phyloP scores from a whole-genome alignment of 129 eudicot genomes.

The Flaveria ramosissima region DNA sequence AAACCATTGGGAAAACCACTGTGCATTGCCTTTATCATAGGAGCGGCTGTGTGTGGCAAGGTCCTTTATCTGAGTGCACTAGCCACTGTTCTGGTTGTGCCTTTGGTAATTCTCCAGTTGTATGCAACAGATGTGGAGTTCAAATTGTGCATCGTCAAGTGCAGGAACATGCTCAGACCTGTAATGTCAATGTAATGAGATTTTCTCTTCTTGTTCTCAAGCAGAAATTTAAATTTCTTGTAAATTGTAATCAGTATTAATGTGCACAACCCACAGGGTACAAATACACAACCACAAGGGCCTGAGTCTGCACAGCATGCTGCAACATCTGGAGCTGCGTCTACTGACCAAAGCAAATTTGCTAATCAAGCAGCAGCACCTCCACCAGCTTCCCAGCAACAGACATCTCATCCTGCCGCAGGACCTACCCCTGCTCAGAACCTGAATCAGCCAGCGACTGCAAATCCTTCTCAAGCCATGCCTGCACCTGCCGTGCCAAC shows the following conservation, averaged over 20 bases:
- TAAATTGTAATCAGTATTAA: background rate
- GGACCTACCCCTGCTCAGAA: slow-evolving; percentile 42
- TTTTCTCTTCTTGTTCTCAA: background rate
- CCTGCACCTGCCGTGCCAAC: slow-evolving; percentile 54
- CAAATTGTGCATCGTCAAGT: slow-evolving; percentile 96
- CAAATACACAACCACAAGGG: slow-evolving; percentile 51
- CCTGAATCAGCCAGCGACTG: slow-evolving; percentile 42
- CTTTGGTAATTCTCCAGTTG: slow-evolving; percentile 88
- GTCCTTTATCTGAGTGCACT: slow-evolving; percentile 77
- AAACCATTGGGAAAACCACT: slow-evolving; percentile 72
- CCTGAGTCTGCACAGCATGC: slow-evolving; percentile 47
- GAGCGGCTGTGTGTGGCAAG: slow-evolving; percentile 98
- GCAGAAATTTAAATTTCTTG: slow-evolving; percentile 8
- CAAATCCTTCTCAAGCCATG: slow-evolving; percentile 45
- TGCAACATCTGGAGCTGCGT: slow-evolving; percentile 43
- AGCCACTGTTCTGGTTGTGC: slow-evolving; percentile 75
- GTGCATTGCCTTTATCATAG: slow-evolving; percentile 88
- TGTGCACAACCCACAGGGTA: slow-evolving; percentile 53
- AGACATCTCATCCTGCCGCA: slow-evolving; percentile 40
- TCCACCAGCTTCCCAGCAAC: slow-evolving; percentile 56
- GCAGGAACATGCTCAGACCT: slow-evolving; percentile 91
- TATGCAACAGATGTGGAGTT: slow-evolving; percentile 87
- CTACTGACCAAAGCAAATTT: slow-evolving; percentile 44
- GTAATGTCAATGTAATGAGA: slow-evolving; percentile 59
- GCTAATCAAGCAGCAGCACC: slow-evolving; percentile 36